phyloP scores from a whole-genome alignment of 208 protist genomes.

The Crithidia brevicula region DNA sequence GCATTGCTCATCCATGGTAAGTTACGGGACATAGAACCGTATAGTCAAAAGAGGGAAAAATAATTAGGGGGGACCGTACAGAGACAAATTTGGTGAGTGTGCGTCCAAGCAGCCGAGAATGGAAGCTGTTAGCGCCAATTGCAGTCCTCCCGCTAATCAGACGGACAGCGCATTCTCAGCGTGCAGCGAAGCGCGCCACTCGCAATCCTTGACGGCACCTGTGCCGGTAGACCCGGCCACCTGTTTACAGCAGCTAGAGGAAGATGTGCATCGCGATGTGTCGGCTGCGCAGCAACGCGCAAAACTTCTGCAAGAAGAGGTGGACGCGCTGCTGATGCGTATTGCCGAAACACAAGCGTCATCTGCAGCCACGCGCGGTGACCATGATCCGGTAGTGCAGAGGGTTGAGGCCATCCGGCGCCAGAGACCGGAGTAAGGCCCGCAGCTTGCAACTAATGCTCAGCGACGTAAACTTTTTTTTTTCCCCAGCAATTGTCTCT shows the following conservation, averaged over 20 bases:
- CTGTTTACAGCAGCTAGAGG: constrained; percentile 31
- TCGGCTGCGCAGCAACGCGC: constrained; percentile 27
- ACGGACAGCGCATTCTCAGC: constrained; percentile 1
- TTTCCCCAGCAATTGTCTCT: too few species aligned
- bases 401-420: constrained; percentile 23
- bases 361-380: background rate
- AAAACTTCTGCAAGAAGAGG: constrained; percentile 25
- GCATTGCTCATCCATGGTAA: too few species aligned
- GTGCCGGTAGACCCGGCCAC: constrained; percentile 23
- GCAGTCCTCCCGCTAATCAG: background rate
- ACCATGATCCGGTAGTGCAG: constrained; percentile 14
- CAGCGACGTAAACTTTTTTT: background rate
- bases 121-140: too few species aligned
- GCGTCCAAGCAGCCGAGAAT: too few species aligned
- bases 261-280: constrained; percentile 40
- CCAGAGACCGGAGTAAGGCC: constrained; percentile 8
- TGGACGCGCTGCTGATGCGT: constrained; percentile 11
- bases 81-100: background rate
- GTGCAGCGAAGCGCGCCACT: constrained; percentile 2
- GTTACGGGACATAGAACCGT: too few species aligned
- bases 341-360: constrained; percentile 7
- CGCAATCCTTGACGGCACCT: constrained; percentile 3
- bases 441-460: too few species aligned
- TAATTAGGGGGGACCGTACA: background rate
- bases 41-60: too few species aligned